Base-by-base conservation (phyloP, 1,139 yeast species). In the Geotrichum citri-aurantii region DNA sequence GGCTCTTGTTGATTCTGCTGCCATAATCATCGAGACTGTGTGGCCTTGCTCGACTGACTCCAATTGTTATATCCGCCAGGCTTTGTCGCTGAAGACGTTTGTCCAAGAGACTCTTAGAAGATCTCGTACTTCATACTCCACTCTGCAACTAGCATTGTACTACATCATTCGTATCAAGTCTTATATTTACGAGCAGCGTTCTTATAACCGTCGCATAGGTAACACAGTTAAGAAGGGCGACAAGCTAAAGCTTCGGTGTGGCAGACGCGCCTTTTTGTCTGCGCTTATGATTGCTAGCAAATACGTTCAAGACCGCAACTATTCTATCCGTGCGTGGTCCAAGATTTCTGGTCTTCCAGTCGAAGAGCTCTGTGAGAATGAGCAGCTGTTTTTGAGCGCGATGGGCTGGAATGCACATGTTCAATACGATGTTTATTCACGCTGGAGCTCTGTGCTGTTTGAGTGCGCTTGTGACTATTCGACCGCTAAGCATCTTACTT, bases 251-350 rank as follows among this genome's bases (percentile, higher is more conserved):
- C 61, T 68, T 61, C 60, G 64, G 31, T 85, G 88, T 67, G 86
- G 90, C 7, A 82, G 87, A 66, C 81, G 87, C 63, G 77, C 84
- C 51, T 84, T 88, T 64, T 76, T 88, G 62, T 82, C 86, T 2
- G 79, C 87, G 65, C 71, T 88, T 56, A 86, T 88, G 59, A 74
- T 88, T 54, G 85, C 93, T 1, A 81, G 86, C 57, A 88, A 88
- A 69, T 87, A 84, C 69, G 77, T 81, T 62, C 90, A 85, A 69
- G 96, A 88, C 71, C 81, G 84, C 59, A 86, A 86, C 68, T 87
- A 82, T 70, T 78, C 87, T 26, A 79, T 85, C 64, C 78, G 78
- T 64, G 81, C 88, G 14, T 88, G 96, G 96, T 77, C 86, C 56
- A 83, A 82, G 67, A 84, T 88, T 55, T 81, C 89, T 55, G 93